A percentile compares a stretch with the other conserved stretches of the same genome.
These are phyloP conservation scores for Wickerhamiella australiensis DNA, from an alignment of 805 yeast species.

Conservation along the genomic window DNA sequence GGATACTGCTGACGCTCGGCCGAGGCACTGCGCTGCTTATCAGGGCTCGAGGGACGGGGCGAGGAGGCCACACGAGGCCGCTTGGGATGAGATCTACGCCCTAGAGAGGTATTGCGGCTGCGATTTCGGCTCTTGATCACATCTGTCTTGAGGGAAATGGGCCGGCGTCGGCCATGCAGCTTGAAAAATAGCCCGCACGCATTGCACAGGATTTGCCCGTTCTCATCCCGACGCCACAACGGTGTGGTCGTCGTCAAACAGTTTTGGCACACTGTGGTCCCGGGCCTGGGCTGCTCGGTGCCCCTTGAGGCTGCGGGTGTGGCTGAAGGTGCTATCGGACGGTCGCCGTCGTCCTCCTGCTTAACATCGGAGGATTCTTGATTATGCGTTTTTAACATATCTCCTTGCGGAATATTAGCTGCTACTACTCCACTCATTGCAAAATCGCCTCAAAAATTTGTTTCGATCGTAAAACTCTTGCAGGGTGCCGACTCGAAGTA, in stretches of 20 bases:
- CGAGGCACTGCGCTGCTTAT: conserved; percentile 11
- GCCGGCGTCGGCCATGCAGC: conserved; percentile 85
- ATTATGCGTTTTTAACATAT: conserved; percentile 1
- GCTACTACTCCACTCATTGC: conserved; percentile 9
- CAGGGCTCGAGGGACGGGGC: conserved; percentile 6
- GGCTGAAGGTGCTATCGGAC: conserved; percentile 12
- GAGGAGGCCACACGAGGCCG: conserved; percentile 1
- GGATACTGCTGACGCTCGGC: conserved; percentile 6
- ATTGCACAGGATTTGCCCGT: conserved; percentile 81
- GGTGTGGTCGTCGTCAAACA: conserved; percentile 92
- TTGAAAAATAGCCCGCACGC: conserved; percentile 88
- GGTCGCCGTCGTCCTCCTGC: conserved; percentile 1
- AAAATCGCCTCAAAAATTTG: background rate
- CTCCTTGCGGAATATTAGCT: conserved; percentile 4
- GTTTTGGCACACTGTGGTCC: conserved; percentile 47
- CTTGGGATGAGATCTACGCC: conserved; percentile 9
- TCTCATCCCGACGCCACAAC: conserved; percentile 87
- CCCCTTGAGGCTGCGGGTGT: conserved; percentile 13
- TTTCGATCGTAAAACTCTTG: background rate
- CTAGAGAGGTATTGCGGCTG: conserved; percentile 9
- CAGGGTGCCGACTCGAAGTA: background rate
- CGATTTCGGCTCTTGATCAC: conserved; percentile 86
- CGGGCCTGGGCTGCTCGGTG: conserved; percentile 13
- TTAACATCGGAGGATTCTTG: conserved; percentile 1
- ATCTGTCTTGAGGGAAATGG: conserved; percentile 81